These are phyloP conservation scores for Capsella bursapastoris DNA, from an alignment of 345 rosid species.

Conservation along the genomic window DNA sequence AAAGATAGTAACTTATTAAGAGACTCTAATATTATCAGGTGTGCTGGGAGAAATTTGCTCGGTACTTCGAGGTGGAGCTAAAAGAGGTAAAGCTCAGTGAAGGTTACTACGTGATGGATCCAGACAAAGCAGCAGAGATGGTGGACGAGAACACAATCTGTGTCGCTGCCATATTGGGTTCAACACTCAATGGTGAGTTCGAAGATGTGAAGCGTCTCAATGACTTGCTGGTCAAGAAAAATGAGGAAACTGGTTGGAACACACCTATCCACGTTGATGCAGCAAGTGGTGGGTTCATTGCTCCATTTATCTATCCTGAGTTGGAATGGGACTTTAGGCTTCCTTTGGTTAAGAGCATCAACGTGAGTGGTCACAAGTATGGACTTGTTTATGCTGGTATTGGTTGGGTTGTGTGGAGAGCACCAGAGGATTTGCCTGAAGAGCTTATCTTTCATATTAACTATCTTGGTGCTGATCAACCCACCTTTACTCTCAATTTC, in stretches of 20 bases:
- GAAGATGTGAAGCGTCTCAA: slow-evolving; percentile 92
- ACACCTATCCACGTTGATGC: slow-evolving; percentile 97
- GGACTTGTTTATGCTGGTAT: slow-evolving; percentile 95
- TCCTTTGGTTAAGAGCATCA: slow-evolving; percentile 87
- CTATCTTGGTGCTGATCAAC: slow-evolving; percentile 93
- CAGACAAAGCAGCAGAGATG: slow-evolving; percentile 83
- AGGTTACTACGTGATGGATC: slow-evolving; percentile 97
- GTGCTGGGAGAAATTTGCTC: slow-evolving; percentile 94
- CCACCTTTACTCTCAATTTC: slow-evolving; percentile 96
- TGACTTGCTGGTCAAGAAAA: slow-evolving; percentile 69
- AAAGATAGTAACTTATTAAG: background rate
- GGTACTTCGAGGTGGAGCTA: slow-evolving; percentile 91
- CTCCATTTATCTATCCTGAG: slow-evolving; percentile 91
- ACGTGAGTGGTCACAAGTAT: slow-evolving; percentile 91
- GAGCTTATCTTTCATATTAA: slow-evolving; percentile 95
- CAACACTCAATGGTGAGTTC: slow-evolving; percentile 93
- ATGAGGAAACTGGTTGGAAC: slow-evolving; percentile 86
- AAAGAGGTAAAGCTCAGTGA: slow-evolving; percentile 88
- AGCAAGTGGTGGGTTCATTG: slow-evolving; percentile 94
- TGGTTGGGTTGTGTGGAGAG: slow-evolving; percentile 95
- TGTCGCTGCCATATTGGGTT: slow-evolving; percentile 90
- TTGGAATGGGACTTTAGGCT: slow-evolving; percentile 95
- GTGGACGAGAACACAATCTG: slow-evolving; percentile 99
- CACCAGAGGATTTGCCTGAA: slow-evolving; percentile 82
- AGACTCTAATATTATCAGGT: slow-evolving; percentile 45